A percentile compares a stretch with the other conserved stretches of the same genome.
Evolutionary conservation across 2,329 filamentous ascomycete genomes (phyloP).

Genomic region (Pestalotiopsis sp.): DNA sequence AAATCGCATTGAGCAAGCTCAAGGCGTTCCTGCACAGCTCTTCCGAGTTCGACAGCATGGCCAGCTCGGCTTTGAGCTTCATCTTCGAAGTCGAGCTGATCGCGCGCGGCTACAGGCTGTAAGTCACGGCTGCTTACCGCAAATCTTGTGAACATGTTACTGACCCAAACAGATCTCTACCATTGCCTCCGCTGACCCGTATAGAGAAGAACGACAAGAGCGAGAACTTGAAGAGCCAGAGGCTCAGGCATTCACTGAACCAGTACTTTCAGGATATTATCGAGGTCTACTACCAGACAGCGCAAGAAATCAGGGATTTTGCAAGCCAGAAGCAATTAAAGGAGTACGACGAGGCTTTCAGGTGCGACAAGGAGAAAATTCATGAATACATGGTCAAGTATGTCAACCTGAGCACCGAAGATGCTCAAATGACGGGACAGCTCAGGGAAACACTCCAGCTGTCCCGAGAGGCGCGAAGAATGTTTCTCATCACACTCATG

Average conservation of each 20-base stretch:
- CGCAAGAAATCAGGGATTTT: slow-evolving; percentile 68
- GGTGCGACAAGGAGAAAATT: background rate
- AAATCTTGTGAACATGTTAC: slow-evolving; percentile 3
- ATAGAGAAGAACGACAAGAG: slow-evolving; percentile 82
- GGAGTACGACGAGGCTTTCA: slow-evolving; percentile 44
- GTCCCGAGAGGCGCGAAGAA: slow-evolving; percentile 78
- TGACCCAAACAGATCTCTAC: slow-evolving; percentile 67
- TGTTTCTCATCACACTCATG: slow-evolving; percentile 86
- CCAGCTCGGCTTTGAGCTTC: slow-evolving; percentile 35
- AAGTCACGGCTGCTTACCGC: slow-evolving; percentile 10
- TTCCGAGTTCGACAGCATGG: slow-evolving; percentile 33
- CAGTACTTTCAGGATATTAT: slow-evolving; percentile 71
- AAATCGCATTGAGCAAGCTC: slow-evolving; percentile 29
- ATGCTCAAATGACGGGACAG: slow-evolving; percentile 60
- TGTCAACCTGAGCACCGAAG: slow-evolving; percentile 43
- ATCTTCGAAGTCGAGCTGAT: slow-evolving; percentile 37
- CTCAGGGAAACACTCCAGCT: slow-evolving; percentile 6
- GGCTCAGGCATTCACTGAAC: slow-evolving; percentile 76
- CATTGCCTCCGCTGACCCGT: slow-evolving; percentile 87
- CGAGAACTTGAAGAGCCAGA: slow-evolving; percentile 76
- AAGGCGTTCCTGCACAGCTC: slow-evolving; percentile 31
- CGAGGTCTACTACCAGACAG: slow-evolving; percentile 71
- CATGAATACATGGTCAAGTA: background rate
- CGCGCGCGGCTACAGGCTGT: slow-evolving; percentile 36
- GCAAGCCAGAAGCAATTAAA: slow-evolving; percentile 82